Percentiles rank a stretch among this genome's conserved stretches.
Conservation (phyloP, 2,329 filamentous ascomycete genomes). For the Fusarium fujikuroi region DNA sequence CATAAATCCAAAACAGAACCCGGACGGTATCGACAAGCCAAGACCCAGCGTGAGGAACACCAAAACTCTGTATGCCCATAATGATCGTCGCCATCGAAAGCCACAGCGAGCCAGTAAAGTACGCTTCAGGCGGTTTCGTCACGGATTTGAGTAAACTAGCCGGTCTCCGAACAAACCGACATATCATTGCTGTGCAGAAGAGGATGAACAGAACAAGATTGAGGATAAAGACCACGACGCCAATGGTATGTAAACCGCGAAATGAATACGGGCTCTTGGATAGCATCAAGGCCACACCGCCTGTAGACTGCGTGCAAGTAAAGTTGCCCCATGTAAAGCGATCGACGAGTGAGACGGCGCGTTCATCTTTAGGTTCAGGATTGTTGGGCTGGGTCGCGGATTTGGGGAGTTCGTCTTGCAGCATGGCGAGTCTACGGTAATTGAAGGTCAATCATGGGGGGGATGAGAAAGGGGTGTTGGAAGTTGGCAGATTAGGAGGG, state of each 20-base stretch:
- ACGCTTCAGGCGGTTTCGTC: background rate
- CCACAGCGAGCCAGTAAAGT: background rate
- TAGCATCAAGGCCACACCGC: conserved; percentile 7
- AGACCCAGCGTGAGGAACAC: background rate
- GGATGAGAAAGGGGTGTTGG: background rate
- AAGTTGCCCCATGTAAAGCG: conserved; percentile 10
- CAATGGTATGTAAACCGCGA: background rate
- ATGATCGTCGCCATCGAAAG: conserved; percentile 4
- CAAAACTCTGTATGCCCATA: conserved; percentile 12
- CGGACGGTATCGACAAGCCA: background rate
- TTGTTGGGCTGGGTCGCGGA: accelerated
- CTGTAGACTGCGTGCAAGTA: conserved; percentile 3
- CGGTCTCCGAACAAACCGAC: background rate
- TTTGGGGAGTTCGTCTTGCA: background rate
- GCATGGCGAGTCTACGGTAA: background rate
- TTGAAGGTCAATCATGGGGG: accelerated
- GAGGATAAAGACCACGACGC: background rate
- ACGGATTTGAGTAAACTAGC: background rate
- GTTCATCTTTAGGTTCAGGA: background rate
- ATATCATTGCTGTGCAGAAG: background rate
- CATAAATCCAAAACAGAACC: background rate
- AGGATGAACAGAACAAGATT: background rate
- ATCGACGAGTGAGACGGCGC: background rate
- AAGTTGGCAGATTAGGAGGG: background rate
- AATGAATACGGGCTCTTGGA: background rate